Conservation (phyloP, 1,139 yeast species). For the Kurtzmaniella quercitrusa region DNA sequence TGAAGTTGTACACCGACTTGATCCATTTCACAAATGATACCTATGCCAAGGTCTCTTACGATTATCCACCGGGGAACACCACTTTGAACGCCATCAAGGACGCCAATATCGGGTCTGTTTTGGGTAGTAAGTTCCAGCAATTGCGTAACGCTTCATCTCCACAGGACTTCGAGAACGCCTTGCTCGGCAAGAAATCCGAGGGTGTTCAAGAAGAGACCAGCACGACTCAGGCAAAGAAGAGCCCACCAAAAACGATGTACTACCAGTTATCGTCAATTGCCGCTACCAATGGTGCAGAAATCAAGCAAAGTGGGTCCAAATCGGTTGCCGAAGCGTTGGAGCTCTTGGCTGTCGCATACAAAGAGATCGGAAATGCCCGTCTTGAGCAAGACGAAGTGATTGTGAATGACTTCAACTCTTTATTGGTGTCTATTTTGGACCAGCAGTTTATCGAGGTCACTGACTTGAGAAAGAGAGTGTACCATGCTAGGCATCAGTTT, state of each 20-base stretch:
- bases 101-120: conserved; percentile 57
- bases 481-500: conserved; percentile 62
- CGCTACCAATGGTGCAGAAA: conserved; percentile 4
- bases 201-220: conserved; percentile 18
- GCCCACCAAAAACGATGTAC: conserved; percentile 40
- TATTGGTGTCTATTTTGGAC: conserved; percentile 48
- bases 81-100: conserved; percentile 44
- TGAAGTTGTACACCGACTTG: conserved; percentile 55
- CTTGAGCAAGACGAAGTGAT: conserved; percentile 63
- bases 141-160: conserved; percentile 59
- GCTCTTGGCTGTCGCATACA: conserved; percentile 54
- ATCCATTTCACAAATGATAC: conserved; percentile 55
- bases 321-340: conserved; percentile 21
- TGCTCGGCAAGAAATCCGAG: conserved; percentile 25
- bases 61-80: conserved; percentile 66
- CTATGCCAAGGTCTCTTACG: conserved; percentile 63
- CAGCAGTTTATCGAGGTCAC: conserved; percentile 58
- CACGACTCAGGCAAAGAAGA: conserved; percentile 17
- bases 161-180: conserved; percentile 57
- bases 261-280: conserved; percentile 40
- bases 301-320: conserved; percentile 1
- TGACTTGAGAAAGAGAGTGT: conserved; percentile 62
- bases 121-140: conserved; percentile 52
- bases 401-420: conserved; percentile 50
- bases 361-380: conserved; percentile 57